A percentile compares a stretch with the other conserved stretches of the same genome.
Conservation (phyloP, 106 monocot species). For the Phalaenopsis equestris region DNA sequence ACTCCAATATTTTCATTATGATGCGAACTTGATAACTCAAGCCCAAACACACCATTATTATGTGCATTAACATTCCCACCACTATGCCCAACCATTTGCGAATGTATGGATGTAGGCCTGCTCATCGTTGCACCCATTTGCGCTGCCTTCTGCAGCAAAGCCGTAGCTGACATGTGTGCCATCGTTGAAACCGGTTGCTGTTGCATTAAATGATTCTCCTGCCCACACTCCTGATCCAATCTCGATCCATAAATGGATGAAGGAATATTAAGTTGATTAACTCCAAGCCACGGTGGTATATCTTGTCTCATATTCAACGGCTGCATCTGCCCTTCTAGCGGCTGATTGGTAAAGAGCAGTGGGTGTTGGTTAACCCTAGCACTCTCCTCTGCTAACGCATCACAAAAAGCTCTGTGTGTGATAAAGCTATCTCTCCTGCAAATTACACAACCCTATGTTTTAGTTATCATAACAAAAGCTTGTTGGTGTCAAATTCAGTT, state of each 20-base stretch:
- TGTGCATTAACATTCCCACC: no score
- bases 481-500: no score
- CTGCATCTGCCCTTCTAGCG: background rate
- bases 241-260: constrained; percentile 4
- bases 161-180: constrained; percentile 51
- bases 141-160: constrained; percentile 60
- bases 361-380: constrained; percentile 13
- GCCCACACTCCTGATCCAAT: background rate
- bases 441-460: background rate
- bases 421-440: constrained; percentile 79
- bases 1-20: constrained; percentile 3
- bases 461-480: no score
- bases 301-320: constrained; percentile 21
- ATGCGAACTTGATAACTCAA: background rate
- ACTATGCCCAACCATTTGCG: constrained; percentile 7
- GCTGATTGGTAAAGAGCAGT: constrained; percentile 8
- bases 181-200: background rate
- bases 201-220: constrained; percentile 1
- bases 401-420: constrained; percentile 77
- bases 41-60: background rate
- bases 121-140: constrained; percentile 57
- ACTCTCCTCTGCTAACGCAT: constrained; percentile 64
- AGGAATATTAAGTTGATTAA: constrained; percentile 14
- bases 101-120: background rate
- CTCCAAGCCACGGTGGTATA: constrained; percentile 15